A percentile compares a stretch with the other conserved stretches of the same genome.
Evolutionary conservation across 2,329 filamentous ascomycete genomes (phyloP).

Genomic region (Fragosphaeria purpurea): DNA sequence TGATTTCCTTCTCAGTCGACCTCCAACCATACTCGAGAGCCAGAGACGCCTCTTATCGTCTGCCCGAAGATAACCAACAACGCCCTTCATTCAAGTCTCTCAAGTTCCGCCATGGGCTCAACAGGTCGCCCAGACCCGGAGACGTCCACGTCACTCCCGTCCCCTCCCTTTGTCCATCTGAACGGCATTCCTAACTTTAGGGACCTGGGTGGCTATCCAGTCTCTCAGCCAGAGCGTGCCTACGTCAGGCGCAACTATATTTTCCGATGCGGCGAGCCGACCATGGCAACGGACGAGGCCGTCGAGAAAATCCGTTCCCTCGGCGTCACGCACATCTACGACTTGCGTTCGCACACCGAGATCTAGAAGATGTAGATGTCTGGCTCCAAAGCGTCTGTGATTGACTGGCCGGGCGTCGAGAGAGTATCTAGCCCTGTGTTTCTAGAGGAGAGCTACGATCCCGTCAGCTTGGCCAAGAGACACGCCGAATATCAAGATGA

Average conservation of each 20-base stretch:
- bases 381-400: constrained; percentile 20
- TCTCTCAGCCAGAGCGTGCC: constrained; percentile 14
- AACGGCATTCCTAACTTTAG: constrained; percentile 58
- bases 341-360: constrained; percentile 55
- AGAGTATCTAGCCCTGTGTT: constrained; percentile 58
- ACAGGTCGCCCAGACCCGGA: background rate
- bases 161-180: constrained; percentile 40
- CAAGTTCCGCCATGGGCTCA: too few species aligned
- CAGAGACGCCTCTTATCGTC: too few species aligned
- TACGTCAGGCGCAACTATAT: constrained; percentile 26
- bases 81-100: too few species aligned
- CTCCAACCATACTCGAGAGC: too few species aligned
- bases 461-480: constrained; percentile 51
- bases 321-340: constrained; percentile 56
- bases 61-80: too few species aligned
- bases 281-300: constrained; percentile 43
- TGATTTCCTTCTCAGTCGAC: too few species aligned
- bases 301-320: constrained; percentile 40
- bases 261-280: constrained; percentile 61
- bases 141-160: constrained; percentile 17
- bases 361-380: constrained; percentile 33
- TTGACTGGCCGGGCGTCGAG: constrained; percentile 40
- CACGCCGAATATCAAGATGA: constrained; percentile 49
- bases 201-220: constrained; percentile 52
- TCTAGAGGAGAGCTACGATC: constrained; percentile 46